Conservation (phyloP, 1,139 yeast genomes). For the Saccharomyces pastorianus region DNA sequence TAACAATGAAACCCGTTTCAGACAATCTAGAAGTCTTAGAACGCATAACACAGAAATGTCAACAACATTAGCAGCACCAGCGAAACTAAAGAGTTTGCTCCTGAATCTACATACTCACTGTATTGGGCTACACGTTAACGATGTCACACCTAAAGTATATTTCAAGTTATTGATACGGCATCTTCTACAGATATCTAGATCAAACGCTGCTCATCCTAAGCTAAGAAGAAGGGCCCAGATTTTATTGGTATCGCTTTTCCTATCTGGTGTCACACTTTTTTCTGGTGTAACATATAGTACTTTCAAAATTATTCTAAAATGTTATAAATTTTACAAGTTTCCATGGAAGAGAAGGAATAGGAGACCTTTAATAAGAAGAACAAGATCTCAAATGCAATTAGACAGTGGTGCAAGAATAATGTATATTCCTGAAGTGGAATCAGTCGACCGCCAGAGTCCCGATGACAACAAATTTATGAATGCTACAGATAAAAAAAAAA, state of each 20-base stretch:
- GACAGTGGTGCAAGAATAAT: constrained; percentile 54
- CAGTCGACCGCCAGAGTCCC: constrained; percentile 5
- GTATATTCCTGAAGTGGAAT: constrained; percentile 37
- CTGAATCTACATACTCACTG: constrained; percentile 13
- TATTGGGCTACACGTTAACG: constrained; percentile 18
- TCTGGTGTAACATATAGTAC: constrained; percentile 9
- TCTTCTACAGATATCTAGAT: constrained; percentile 15
- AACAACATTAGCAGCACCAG: not conserved
- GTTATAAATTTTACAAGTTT: constrained; percentile 4
- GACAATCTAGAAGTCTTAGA: not conserved
- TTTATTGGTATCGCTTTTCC: constrained; percentile 13
- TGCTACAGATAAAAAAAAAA: constrained; percentile 25
- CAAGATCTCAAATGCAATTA: constrained; percentile 30
- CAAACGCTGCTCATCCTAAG: constrained; percentile 15
- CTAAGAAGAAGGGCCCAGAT: constrained; percentile 22
- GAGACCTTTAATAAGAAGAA: constrained; percentile 16
- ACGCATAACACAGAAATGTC: not conserved
- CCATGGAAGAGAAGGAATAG: constrained; percentile 5
- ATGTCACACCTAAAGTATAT: constrained; percentile 14
- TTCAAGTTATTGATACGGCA: constrained; percentile 16
- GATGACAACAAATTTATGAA: constrained; percentile 2
- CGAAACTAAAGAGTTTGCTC: constrained; percentile 8
- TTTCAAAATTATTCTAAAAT: constrained; percentile 1
- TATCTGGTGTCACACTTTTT: constrained; percentile 8
- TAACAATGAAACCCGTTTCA: not conserved